Evolutionary conservation across 192 early-diverging fungal genomes (phyloP).

Genomic region (Coemansia guatemalensis): DNA sequence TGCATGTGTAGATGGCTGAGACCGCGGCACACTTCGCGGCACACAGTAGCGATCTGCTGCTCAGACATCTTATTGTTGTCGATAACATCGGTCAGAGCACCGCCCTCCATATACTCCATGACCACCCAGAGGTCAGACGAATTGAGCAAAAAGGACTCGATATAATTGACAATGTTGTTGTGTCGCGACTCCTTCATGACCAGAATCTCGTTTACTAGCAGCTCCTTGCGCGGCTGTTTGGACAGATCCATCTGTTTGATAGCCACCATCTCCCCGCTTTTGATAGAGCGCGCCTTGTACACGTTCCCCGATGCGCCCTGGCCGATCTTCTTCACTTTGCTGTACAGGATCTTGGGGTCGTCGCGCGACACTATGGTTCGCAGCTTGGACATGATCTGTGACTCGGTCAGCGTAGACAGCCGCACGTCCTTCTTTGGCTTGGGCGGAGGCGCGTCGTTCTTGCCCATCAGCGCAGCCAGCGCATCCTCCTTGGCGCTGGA

Average conservation of each 20-base stretch:
- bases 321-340: slow-evolving; percentile 94
- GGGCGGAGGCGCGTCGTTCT: slow-evolving; percentile 39
- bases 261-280: slow-evolving; percentile 75
- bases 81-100: slow-evolving; percentile 95
- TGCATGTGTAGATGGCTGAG: slow-evolving; percentile 77
- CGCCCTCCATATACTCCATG: slow-evolving; percentile 99
- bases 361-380: slow-evolving; percentile 85
- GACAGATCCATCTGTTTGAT: slow-evolving; percentile 94
- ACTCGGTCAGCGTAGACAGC: slow-evolving; percentile 85
- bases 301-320: slow-evolving; percentile 99
- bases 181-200: slow-evolving; percentile 93
- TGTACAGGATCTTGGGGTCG: slow-evolving; percentile 88
- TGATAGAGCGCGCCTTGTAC: slow-evolving; percentile 81
- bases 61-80: slow-evolving; percentile 93
- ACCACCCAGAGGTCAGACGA: slow-evolving; percentile 91
- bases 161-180: slow-evolving; percentile 97
- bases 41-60: slow-evolving; percentile 91
- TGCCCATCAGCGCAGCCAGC: slow-evolving; percentile 55
- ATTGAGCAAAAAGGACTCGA: slow-evolving; percentile 87
- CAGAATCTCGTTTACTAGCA: slow-evolving; percentile 89
- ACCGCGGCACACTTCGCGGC: slow-evolving; percentile 78
- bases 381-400: slow-evolving; percentile 93
- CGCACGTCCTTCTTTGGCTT: slow-evolving; percentile 75
- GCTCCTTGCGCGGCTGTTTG: slow-evolving; percentile 85
- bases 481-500: slow-evolving; percentile 56